Base-by-base conservation (phyloP, 768 basidiomycete genomes). In the Tricholomella constricta region DNA sequence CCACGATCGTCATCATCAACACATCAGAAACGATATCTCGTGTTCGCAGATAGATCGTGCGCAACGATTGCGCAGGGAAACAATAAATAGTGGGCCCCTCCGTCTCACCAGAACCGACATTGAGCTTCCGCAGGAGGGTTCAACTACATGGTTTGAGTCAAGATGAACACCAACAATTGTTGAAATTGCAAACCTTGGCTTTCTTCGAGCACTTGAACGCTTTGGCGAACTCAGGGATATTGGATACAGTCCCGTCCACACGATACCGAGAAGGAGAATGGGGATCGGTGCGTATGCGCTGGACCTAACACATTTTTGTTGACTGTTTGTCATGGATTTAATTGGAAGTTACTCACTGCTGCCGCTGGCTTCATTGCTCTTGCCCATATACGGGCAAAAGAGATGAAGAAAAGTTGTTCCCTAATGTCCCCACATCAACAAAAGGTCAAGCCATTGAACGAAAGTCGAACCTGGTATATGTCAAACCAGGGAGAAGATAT, bases 391-490 rank as follows among this genome's bases (percentile, higher is more conserved):
- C 89, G 82, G 12, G 83, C 94, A 63, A 91, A 95, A 2, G 91
- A 82, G 50, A 98, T 83, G 77, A 97, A 98, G 75, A 98, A 98
- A 25, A 98, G 71, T 74, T 98, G 95, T 35, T 97, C 95, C 53
- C 89, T 90, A 62, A 36, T 54, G n/a, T 17, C 34, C 35, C 25
- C 29, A 51, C 49, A 51, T 60, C 4, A 35, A 44, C 15, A 45
- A 36, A 17, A 9, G 25, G 14, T 26, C 35, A 23, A 10, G 14
- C 9, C 7, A 25, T 14, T 20, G 2, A 44, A 49, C 19, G 22
- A 37, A 27, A 2, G 15, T 52, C 75, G 43, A 46, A 85, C 89
- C 86, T 81, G 2, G 89, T 88, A 62, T 79, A 89, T 44, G 80
- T 73, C 54, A 98, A 69, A 15, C 94, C 94, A 10, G 94, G 94